These are phyloP conservation scores for Globisporangium cylindrosporum DNA, from an alignment of 352 stramenopile species.

Conservation along the genomic window DNA sequence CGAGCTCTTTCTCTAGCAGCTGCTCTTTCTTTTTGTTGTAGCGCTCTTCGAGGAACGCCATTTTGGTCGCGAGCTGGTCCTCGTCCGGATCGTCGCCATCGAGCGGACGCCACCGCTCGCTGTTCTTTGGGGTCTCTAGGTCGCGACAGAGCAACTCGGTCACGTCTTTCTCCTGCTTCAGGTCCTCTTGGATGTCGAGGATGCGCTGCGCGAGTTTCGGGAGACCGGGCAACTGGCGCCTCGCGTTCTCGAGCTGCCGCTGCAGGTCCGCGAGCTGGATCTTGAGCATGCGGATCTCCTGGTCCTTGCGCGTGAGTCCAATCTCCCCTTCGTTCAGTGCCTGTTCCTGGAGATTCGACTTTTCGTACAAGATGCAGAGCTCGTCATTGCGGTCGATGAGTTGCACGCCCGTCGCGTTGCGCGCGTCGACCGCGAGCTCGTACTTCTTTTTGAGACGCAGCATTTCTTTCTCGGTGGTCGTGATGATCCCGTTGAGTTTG, in stretches of 20 bases:
- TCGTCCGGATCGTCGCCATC: constrained; percentile 88
- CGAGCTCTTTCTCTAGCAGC: constrained; percentile 92
- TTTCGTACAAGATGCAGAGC: constrained; percentile 94
- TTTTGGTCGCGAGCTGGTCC: constrained; percentile 84
- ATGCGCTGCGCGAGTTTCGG: constrained; percentile 83
- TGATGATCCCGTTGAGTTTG: constrained; percentile 94
- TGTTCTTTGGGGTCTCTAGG: constrained; percentile 90
- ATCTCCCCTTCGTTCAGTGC: constrained; percentile 80
- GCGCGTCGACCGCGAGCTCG: constrained; percentile 83
- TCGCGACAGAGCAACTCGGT: constrained; percentile 89
- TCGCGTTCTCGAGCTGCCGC: constrained; percentile 69
- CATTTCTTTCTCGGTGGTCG: constrained; percentile 88
- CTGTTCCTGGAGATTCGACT: constrained; percentile 88
- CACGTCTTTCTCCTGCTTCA: constrained; percentile 83
- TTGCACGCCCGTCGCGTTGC: constrained; percentile 89
- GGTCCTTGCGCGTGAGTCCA: constrained; percentile 76
- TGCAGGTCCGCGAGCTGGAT: constrained; percentile 72
- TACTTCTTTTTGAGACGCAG: constrained; percentile 92
- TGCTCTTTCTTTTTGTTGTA: constrained; percentile 92
- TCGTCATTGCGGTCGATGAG: constrained; percentile 95
- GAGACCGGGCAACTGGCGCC: constrained; percentile 71
- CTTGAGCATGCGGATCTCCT: constrained; percentile 75
- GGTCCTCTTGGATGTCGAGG: constrained; percentile 72
- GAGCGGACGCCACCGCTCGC: constrained; percentile 83
- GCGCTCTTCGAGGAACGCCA: constrained; percentile 81